These are phyloP conservation scores for Trichoderma erinaceum DNA, from an alignment of 495 filamentous ascomycete genomes.

Conservation along the genomic window DNA sequence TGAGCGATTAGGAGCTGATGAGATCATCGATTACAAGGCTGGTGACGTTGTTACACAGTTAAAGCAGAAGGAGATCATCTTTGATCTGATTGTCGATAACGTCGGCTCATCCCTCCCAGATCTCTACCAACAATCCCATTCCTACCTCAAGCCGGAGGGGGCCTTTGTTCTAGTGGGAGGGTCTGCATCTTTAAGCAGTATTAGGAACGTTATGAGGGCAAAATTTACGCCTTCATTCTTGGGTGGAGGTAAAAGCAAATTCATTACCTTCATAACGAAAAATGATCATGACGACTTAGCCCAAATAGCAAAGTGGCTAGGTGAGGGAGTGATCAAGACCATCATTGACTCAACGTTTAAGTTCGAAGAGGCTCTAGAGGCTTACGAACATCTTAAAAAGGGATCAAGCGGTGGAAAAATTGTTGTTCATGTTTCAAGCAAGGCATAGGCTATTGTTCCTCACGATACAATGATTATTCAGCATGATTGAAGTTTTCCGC, in stretches of 20 bases:
- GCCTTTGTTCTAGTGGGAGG: constrained; percentile 47
- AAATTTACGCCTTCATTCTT: constrained; percentile 43
- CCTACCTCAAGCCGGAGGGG: constrained; percentile 42
- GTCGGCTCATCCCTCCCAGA: constrained; percentile 35
- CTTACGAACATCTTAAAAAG: constrained; percentile 16
- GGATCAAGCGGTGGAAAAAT: constrained; percentile 15
- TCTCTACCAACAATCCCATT: constrained; percentile 44
- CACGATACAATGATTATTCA: no score
- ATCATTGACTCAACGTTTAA: constrained; percentile 11
- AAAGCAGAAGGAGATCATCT: constrained; percentile 34
- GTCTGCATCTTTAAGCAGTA: not conserved
- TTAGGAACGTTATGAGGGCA: constrained; percentile 20
- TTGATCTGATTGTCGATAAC: constrained; percentile 52
- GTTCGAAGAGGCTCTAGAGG: constrained; percentile 17
- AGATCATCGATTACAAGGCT: constrained; percentile 29
- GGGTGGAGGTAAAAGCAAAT: constrained; percentile 50
- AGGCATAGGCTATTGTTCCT: not conserved
- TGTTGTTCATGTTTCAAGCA: constrained; percentile 13
- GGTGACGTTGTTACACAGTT: constrained; percentile 18
- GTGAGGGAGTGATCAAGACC: constrained; percentile 15
- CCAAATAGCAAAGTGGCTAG: constrained; percentile 39
- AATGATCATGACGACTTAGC: constrained; percentile 39
- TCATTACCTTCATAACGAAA: constrained; percentile 32
- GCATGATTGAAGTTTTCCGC: no score
- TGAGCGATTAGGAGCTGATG: constrained; percentile 25